Evolutionary conservation across 2,329 filamentous ascomycete species (phyloP), one percentile per base, ranked within the genome.

Genomic region (Neospermospora avenae): DNA sequence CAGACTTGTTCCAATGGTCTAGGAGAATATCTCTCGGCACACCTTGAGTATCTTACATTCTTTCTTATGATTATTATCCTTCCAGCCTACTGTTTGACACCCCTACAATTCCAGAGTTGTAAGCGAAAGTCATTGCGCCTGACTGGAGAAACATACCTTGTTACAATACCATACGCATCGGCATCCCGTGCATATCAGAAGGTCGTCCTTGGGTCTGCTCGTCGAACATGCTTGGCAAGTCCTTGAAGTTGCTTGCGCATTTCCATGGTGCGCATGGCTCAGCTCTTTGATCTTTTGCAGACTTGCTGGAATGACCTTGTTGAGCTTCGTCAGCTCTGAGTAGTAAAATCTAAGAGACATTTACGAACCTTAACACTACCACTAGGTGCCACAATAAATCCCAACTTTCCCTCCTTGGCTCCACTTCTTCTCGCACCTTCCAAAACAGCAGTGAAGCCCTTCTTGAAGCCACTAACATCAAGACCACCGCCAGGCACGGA

Each of bases 131-230:
- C n/a, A 45, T 11, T 10, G 39, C 20, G 37, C 14, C 37, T 24
- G n/a, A 4, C n/a, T 14, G n/a, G 4, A 20, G 51, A 55, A 31
- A 63, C 62, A 22, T 60, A 70, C 70, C 64, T 70, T 71, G 11
- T 64, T 63, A 59, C 70, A 71, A 65, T 71, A 71, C 68, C 68
- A 70, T 28, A 67, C 67, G 20, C 56, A 51, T 39, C 58, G 62
- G 58, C 70, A 71, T 0, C 70, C 70, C 62, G 63, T 67, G 63
- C 69, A 71, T 35, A 59, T 64, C 11, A 57, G 59, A 48, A 71
- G 60, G 7, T 59, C 59, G 11, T 58, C 60, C 7, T 54, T 51
- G 7, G 45, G 52, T 10, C 57, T 62, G 6, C 20, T 51, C 28
- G 60, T 62, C 16, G 60, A 61, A 62, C 69, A 71, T 4, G 62